These are phyloP conservation scores for Eucalyptus pauciflora DNA, from an alignment of 345 rosid genomes.

Conservation along the genomic window DNA sequence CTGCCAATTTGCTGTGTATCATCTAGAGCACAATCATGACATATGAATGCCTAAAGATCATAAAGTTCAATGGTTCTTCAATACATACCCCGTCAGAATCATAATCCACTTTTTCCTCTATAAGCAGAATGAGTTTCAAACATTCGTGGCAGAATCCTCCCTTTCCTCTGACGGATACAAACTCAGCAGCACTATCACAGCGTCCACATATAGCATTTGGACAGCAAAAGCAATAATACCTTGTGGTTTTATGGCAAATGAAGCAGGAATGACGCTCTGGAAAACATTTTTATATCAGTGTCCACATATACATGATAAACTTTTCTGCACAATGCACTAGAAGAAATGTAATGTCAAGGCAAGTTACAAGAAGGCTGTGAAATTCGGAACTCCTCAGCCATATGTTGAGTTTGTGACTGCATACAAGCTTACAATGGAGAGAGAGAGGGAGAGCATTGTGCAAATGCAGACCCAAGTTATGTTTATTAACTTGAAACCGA, in stretches of 20 bases:
- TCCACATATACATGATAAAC: not conserved
- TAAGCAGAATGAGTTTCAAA: conserved; percentile 15
- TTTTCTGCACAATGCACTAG: not conserved
- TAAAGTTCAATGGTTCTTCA: not conserved
- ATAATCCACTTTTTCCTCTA: conserved; percentile 26
- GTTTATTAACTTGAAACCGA: not conserved
- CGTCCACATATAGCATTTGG: conserved; percentile 32
- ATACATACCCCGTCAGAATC: conserved; percentile 21
- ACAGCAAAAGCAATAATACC: conserved; percentile 37
- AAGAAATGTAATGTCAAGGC: not conserved
- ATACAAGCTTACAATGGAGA: not conserved
- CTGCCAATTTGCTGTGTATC: not conserved
- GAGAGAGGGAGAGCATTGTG: not conserved
- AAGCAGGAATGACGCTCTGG: conserved; percentile 45
- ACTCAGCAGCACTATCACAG: conserved; percentile 16
- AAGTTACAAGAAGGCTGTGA: not conserved
- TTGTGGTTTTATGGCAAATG: conserved; percentile 24
- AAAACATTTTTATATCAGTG: not conserved
- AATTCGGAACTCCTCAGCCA: not conserved
- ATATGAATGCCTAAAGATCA: not conserved
- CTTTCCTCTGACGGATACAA: conserved; percentile 6
- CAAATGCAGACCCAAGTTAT: not conserved
- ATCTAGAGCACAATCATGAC: not conserved
- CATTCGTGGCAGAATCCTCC: conserved; percentile 32
- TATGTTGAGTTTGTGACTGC: not conserved